Evolutionary conservation across 139 green algal species (phyloP).

Genomic region (Tetradesmus obliquus): DNA sequence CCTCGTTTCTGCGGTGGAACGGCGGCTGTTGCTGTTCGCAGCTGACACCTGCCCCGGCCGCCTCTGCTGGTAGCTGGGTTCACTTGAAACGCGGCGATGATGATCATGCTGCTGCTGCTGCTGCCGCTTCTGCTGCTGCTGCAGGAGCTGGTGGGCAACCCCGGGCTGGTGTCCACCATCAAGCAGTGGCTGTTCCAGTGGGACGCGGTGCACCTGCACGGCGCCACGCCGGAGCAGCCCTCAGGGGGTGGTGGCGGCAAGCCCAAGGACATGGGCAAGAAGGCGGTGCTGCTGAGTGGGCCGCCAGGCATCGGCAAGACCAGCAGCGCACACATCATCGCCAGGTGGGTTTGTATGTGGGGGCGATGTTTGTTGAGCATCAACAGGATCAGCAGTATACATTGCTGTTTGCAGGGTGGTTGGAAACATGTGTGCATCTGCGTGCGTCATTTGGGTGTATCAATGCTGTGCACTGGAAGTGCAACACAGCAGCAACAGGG

Average conservation of each 20-base stretch:
- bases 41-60: too few species aligned
- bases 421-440: not conserved
- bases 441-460: not conserved
- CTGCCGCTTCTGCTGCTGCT: not conserved
- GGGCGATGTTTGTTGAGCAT: too few species aligned
- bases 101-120: too few species aligned
- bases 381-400: not conserved
- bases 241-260: constrained; percentile 48
- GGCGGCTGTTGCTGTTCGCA: too few species aligned
- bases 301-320: constrained; percentile 96
- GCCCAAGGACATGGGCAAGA: constrained; percentile 83
- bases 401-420: not conserved
- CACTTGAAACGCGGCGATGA: too few species aligned
- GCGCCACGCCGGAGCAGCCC: not conserved
- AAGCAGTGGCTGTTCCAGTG: constrained; percentile 81
- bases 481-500: not conserved
- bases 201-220: constrained; percentile 78
- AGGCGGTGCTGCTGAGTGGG: constrained; percentile 94
- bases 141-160: constrained; percentile 93
- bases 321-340: constrained; percentile 83
- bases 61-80: too few species aligned
- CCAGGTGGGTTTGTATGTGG: constrained; percentile 48
- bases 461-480: not conserved
- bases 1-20: too few species aligned
- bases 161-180: constrained; percentile 66